Evolutionary conservation across 768 basidiomycete genomes (phyloP).

Genomic region (Leccinum subgranulosum): DNA sequence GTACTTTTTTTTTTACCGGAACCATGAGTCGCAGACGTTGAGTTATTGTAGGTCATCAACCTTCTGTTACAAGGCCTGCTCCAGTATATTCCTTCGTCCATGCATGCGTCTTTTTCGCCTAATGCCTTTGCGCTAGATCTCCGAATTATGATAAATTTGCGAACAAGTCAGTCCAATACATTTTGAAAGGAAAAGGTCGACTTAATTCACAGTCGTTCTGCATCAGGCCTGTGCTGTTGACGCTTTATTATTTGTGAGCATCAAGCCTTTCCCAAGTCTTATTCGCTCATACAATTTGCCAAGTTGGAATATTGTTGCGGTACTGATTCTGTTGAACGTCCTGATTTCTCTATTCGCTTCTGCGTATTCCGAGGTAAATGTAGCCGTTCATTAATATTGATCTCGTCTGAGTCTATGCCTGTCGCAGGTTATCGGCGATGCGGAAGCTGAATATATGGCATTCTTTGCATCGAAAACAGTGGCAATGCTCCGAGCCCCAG

Average conservation of each 20-base stretch:
- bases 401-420: slow-evolving; percentile 1
- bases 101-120: neutral
- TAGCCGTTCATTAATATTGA: neutral
- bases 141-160: slow-evolving; percentile 64
- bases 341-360: slow-evolving; percentile 95
- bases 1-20: slow-evolving; percentile 1
- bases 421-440: slow-evolving; percentile 72
- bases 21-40: neutral
- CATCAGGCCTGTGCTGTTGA: slow-evolving; percentile 52
- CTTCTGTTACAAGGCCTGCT: slow-evolving; percentile 76
- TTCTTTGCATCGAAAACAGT: slow-evolving; percentile 89
- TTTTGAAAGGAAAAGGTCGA: neutral
- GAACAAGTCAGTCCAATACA: slow-evolving; percentile 35
- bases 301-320: slow-evolving; percentile 83
- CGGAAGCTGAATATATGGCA: slow-evolving; percentile 85
- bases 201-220: neutral
- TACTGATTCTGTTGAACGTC: slow-evolving; percentile 85
- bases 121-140: slow-evolving; percentile 38
- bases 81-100: slow-evolving; percentile 44
- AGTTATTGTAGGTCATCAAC: slow-evolving; percentile 54
- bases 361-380: slow-evolving; percentile 82
- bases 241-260: slow-evolving; percentile 76
- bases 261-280: neutral
- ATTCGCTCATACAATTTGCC: neutral
- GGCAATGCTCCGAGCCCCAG: slow-evolving; percentile 81